phyloP scores from a whole-genome alignment of 768 basidiomycete genomes.

The Naganishia vaughanmartiniae region DNA sequence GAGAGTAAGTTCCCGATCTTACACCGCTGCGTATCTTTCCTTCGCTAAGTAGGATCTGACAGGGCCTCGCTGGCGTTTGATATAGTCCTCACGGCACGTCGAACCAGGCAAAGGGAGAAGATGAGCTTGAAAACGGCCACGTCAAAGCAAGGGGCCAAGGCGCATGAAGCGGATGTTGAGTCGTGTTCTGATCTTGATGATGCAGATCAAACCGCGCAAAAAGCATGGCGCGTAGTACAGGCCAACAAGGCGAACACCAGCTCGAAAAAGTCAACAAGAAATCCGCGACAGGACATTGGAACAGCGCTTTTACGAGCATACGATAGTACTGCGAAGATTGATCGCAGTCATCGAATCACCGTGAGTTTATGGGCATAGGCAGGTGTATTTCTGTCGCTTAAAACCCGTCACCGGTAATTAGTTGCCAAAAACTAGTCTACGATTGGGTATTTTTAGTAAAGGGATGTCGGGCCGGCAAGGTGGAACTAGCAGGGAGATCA shows the following conservation, averaged over 20 bases:
- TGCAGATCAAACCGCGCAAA: neutral
- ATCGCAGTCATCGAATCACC: slow-evolving; percentile 4
- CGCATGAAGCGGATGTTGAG: neutral
- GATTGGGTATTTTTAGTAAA: slow-evolving; percentile 14
- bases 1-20: slow-evolving; percentile 2
- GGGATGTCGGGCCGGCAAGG: slow-evolving; percentile 8
- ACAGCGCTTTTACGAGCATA: slow-evolving; percentile 10
- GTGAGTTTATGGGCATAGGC: neutral
- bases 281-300: neutral
- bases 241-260: neutral
- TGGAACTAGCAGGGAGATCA: neutral
- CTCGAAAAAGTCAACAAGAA: no score
- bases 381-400: neutral
- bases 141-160: neutral
- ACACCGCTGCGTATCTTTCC: neutral
- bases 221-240: neutral
- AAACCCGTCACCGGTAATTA: neutral
- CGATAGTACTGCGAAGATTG: slow-evolving; percentile 2
- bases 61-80: neutral
- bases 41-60: slow-evolving; percentile 18
- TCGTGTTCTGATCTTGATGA: neutral
- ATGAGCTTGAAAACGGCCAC: slow-evolving; percentile 4
- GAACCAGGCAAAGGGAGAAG: slow-evolving; percentile 3
- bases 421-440: slow-evolving; percentile 10
- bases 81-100: slow-evolving; percentile 7